phyloP scores from a whole-genome alignment of 805 yeast species.

The Lachancea thermotolerans region DNA sequence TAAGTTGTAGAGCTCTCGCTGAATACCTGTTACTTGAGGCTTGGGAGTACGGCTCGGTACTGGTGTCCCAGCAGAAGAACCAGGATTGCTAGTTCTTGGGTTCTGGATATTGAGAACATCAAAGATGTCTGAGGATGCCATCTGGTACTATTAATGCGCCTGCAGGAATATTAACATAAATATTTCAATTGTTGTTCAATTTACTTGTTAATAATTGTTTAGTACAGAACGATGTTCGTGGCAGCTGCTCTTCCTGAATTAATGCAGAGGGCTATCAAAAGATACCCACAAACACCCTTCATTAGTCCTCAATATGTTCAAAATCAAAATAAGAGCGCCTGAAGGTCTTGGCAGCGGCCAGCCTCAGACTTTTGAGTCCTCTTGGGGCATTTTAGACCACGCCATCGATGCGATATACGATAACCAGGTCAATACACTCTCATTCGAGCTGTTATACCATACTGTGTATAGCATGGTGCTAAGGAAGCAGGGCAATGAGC shows the following conservation, averaged over 20 bases:
- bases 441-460: constrained; percentile 78
- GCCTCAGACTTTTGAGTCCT: constrained; percentile 42
- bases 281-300: no score
- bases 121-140: constrained; percentile 55
- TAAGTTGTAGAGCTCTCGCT: constrained; percentile 79
- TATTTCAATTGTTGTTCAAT: neutral
- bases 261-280: no score
- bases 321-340: constrained; percentile 6
- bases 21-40: constrained; percentile 57
- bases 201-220: no score
- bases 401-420: constrained; percentile 70
- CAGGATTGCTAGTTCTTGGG: constrained; percentile 19
- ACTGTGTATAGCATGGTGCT: constrained; percentile 72
- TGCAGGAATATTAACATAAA: neutral
- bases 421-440: constrained; percentile 63
- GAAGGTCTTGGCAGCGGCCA: neutral
- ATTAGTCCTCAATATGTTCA: neutral
- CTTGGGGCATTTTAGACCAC: constrained; percentile 57
- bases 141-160: neutral
- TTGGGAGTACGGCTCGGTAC: constrained; percentile 14
- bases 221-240: no score
- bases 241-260: no score
- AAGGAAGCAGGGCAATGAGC: constrained; percentile 55
- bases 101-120: constrained; percentile 66
- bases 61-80: constrained; percentile 10